Percentiles rank a stretch among this genome's conserved stretches.
Conservation (phyloP, 2,329 filamentous ascomycete genomes). For the Colletotrichum tropicale region DNA sequence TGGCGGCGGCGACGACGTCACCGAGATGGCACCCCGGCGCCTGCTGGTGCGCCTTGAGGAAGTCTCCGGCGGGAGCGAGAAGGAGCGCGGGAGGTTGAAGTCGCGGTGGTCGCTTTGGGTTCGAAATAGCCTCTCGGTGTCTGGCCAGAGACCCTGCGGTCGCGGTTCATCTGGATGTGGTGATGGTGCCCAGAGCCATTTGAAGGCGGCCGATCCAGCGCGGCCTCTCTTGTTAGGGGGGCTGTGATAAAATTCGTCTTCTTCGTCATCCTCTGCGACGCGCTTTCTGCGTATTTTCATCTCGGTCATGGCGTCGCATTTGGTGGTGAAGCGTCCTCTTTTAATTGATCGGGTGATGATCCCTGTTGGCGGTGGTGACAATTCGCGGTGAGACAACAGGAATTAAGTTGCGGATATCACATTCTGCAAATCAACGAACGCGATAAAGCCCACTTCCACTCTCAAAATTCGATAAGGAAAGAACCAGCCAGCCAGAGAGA, state of each 20-base stretch:
- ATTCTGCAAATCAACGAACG: neutral
- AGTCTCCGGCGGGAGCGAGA: neutral
- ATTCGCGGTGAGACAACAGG: neutral
- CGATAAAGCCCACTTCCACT: neutral
- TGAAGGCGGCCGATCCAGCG: neutral
- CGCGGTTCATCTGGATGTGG: neutral
- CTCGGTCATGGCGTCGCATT: conserved; percentile 10
- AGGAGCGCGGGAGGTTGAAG: neutral
- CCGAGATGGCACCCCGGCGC: conserved; percentile 14
- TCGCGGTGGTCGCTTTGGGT: neutral
- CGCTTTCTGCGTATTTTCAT: conserved; percentile 3
- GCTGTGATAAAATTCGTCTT: neutral
- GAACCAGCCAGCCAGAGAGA: neutral
- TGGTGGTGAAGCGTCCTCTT: neutral
- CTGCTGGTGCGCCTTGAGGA: neutral
- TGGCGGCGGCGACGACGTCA: neutral
- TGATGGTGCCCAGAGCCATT: conserved; percentile 11
- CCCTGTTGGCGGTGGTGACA: neutral
- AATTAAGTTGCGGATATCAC: neutral
- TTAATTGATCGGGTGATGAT: neutral
- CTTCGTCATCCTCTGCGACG: neutral
- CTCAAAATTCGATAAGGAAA: neutral
- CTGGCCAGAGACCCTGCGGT: neutral
- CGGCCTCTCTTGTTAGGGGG: neutral
- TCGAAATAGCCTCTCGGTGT: neutral